Percentiles rank a stretch among this genome's conserved stretches.
Conservation (phyloP, 2,329 filamentous ascomycete genomes). For the Leptographium flavum region DNA sequence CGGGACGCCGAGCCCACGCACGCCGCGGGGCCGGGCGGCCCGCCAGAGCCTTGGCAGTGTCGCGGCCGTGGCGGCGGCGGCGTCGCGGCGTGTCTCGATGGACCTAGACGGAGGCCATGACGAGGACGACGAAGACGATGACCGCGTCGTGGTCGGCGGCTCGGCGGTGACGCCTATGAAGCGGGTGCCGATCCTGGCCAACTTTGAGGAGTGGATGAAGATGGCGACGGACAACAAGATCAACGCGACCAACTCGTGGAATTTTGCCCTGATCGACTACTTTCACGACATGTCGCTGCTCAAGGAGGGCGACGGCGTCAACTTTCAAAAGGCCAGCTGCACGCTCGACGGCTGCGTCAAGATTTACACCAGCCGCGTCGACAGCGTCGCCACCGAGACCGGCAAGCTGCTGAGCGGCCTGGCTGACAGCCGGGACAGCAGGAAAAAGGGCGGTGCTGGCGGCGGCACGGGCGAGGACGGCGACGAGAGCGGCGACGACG, state of each 20-base stretch:
- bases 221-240: slow-evolving; percentile 99
- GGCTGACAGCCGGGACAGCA: slow-evolving; percentile 71
- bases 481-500: slow-evolving; percentile 47
- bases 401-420: slow-evolving; percentile 88
- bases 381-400: slow-evolving; percentile 95
- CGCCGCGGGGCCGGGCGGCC: slow-evolving; percentile 16
- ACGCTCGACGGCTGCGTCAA: slow-evolving; percentile 97
- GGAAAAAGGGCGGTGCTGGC: slow-evolving; percentile 51
- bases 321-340: slow-evolving; percentile 97
- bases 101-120: slow-evolving; percentile 1
- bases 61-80: slow-evolving; percentile 11
- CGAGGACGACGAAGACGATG: slow-evolving; percentile 29
- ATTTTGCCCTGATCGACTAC: slow-evolving; percentile 98
- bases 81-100: background rate
- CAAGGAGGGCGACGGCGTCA: slow-evolving; percentile 92
- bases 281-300: slow-evolving; percentile 98
- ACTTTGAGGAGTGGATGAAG: slow-evolving; percentile 99
- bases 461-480: slow-evolving; percentile 53
- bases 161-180: slow-evolving; percentile 85
- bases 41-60: slow-evolving; percentile 14
- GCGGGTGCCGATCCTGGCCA: slow-evolving; percentile 85
- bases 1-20: slow-evolving; percentile 33
- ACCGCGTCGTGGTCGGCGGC: slow-evolving; percentile 42
- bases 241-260: slow-evolving; percentile 97
- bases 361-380: slow-evolving; percentile 96